Percentiles rank a stretch among this genome's conserved stretches.
phyloP scores from a whole-genome alignment of 306 rosid species.

The Medicago ruthenica region DNA sequence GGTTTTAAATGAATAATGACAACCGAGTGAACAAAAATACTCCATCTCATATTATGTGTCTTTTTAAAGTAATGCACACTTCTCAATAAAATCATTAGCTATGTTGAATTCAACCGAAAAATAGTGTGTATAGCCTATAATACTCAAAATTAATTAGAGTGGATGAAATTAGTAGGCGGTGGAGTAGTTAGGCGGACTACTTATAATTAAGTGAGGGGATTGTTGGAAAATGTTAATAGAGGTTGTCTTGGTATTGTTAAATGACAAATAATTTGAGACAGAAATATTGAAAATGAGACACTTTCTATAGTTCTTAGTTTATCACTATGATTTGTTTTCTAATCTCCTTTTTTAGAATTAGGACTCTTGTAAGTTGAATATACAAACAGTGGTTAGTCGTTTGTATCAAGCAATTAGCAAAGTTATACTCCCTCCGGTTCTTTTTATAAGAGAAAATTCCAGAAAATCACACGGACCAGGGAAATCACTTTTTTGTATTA shows the following conservation, averaged over 20 bases:
- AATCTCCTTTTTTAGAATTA: neutral
- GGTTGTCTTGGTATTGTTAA: neutral
- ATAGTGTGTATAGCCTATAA: neutral
- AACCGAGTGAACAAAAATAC: constrained; percentile 5
- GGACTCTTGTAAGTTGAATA: neutral
- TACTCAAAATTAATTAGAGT: neutral
- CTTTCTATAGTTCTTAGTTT: neutral
- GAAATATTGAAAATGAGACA: neutral
- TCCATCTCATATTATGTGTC: neutral
- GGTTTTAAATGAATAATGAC: constrained; percentile 25
- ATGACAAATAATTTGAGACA: neutral
- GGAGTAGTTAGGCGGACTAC: neutral
- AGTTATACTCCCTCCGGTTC: neutral
- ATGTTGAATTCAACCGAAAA: neutral
- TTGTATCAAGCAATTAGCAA: neutral
- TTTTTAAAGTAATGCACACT: neutral
- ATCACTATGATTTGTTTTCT: neutral
- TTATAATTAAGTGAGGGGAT: neutral
- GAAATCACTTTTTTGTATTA: too few species aligned
- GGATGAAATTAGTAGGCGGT: neutral
- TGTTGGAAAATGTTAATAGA: neutral
- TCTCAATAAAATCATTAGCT: neutral
- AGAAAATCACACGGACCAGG: too few species aligned
- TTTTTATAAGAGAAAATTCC: too few species aligned
- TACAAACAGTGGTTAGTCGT: neutral